A percentile compares a stretch with the other conserved stretches of the same genome.
These are phyloP conservation scores for Pelargonium cotyledonis DNA, from an alignment of 441 rosid species.

Conservation along the genomic window DNA sequence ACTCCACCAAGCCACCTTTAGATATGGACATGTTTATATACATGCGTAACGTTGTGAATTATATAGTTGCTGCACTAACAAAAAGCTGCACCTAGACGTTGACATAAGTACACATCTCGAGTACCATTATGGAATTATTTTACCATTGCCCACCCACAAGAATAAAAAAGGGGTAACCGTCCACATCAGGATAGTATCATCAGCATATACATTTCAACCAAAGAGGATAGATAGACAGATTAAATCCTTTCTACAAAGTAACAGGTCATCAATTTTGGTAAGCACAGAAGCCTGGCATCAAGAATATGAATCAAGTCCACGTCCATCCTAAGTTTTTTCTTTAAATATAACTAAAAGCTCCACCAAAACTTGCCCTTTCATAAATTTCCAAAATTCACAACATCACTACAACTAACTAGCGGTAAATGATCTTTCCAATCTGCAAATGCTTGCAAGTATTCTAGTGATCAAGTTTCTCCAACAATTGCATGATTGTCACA, in stretches of 20 bases:
- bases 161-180: not conserved
- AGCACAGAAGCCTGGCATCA: too few species aligned
- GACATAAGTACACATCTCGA: not conserved
- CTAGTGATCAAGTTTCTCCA: not conserved
- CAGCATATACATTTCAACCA: not conserved
- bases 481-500: not conserved
- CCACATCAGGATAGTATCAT: not conserved
- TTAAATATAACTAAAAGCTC: too few species aligned
- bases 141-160: not conserved
- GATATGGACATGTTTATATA: not conserved
- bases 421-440: too few species aligned
- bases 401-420: not conserved
- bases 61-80: not conserved
- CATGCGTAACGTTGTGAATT: not conserved
- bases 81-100: not conserved
- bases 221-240: too few species aligned
- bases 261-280: too few species aligned
- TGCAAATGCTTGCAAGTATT: slow-evolving; percentile 1
- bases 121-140: not conserved
- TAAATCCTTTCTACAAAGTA: too few species aligned
- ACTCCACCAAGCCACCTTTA: not conserved
- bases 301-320: too few species aligned
- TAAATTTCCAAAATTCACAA: too few species aligned
- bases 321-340: too few species aligned
- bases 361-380: too few species aligned